Conservation (phyloP, 2,329 filamentous ascomycete species). For the Byssothecium circinans region DNA sequence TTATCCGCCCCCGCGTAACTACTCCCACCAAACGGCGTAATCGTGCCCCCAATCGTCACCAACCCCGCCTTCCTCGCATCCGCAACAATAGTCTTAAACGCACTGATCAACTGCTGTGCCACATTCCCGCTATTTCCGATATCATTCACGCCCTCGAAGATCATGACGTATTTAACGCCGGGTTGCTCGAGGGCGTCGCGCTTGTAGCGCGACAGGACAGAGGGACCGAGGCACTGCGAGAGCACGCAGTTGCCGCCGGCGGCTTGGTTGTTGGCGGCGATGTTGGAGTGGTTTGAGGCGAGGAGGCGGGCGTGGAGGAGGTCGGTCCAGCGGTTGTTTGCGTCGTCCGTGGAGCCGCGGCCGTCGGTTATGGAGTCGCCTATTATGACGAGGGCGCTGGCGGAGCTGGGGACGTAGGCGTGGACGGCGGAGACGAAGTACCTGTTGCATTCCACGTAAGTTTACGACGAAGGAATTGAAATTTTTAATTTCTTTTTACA, state of each 20-base stretch:
- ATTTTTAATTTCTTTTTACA: too few relatives aligned
- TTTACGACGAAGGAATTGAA: neutral
- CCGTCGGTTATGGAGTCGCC: constrained; percentile 67
- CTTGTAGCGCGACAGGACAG: constrained; percentile 62
- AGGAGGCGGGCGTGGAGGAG: constrained; percentile 50
- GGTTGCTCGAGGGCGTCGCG: constrained; percentile 64
- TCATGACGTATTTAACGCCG: constrained; percentile 62
- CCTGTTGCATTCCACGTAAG: constrained; percentile 66
- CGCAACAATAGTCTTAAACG: constrained; percentile 58
- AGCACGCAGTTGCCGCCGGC: constrained; percentile 70
- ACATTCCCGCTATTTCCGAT: constrained; percentile 53
- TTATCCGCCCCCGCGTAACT: constrained; percentile 57
- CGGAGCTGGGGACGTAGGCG: constrained; percentile 51
- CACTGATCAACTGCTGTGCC: constrained; percentile 38
- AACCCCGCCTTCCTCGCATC: constrained; percentile 57
- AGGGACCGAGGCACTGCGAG: constrained; percentile 64
- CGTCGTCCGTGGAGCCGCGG: constrained; percentile 59
- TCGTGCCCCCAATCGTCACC: constrained; percentile 62
- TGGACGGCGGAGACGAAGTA: constrained; percentile 53
- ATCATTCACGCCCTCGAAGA: constrained; percentile 71
- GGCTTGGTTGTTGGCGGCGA: constrained; percentile 65
- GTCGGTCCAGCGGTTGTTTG: constrained; percentile 52
- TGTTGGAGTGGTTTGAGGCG: constrained; percentile 45
- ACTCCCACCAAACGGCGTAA: constrained; percentile 62
- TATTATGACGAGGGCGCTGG: constrained; percentile 57